Evolutionary conservation across 1,139 yeast genomes (phyloP).

Genomic region (Hanseniaspora sp.): DNA sequence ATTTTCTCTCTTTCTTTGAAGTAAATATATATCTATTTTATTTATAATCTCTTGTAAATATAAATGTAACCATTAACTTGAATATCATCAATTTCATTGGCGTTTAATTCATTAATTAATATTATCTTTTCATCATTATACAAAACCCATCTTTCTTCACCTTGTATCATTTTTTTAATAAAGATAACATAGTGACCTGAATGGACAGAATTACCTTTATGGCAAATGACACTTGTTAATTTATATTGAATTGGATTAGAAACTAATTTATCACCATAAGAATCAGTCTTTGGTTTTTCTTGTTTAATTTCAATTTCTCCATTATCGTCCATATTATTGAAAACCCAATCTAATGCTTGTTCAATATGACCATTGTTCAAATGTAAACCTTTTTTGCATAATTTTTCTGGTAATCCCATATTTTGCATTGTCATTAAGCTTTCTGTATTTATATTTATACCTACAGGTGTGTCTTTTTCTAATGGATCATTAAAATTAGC

Average conservation of each 20-base stretch:
- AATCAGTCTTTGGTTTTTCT: conserved; percentile 19
- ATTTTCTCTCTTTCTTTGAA: no score
- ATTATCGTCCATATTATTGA: conserved; percentile 60
- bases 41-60: conserved; percentile 21
- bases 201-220: conserved; percentile 86
- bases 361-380: conserved; percentile 52
- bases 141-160: conserved; percentile 57
- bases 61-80: conserved; percentile 55
- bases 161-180: conserved; percentile 38
- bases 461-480: conserved; percentile 23
- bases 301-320: conserved; percentile 31
- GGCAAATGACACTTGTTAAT: conserved; percentile 71
- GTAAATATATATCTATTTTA: no score
- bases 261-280: conserved; percentile 25
- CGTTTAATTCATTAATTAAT: conserved; percentile 41
- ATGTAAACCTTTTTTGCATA: conserved; percentile 60
- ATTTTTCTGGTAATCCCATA: conserved; percentile 66
- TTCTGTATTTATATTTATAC: conserved; percentile 34
- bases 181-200: conserved; percentile 95
- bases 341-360: conserved; percentile 83
- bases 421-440: conserved; percentile 37
- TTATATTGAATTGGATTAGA: conserved; percentile 35
- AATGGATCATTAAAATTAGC: conserved; percentile 56
- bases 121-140: conserved; percentile 94
- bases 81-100: conserved; percentile 49